phyloP scores from a whole-genome alignment of 176 grass and related monocot genomes.

The Otatea glauca region DNA sequence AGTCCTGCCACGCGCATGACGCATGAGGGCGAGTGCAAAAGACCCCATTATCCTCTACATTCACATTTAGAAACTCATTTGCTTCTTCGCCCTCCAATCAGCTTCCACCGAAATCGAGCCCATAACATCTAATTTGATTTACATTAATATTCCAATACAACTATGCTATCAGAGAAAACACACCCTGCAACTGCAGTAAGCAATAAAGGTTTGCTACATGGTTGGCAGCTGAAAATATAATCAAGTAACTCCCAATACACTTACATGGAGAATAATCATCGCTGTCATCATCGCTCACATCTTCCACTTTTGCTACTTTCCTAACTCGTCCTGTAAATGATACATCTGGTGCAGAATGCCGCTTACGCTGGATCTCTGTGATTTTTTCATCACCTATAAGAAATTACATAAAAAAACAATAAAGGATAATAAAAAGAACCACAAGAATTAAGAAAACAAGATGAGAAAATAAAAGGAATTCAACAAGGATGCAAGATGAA shows the following conservation, averaged over 20 bases:
- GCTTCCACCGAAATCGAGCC: neutral
- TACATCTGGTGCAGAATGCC: constrained; percentile 75
- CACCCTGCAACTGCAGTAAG: constrained; percentile 13
- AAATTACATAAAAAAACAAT: constrained; percentile 39
- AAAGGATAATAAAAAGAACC: constrained; percentile 26
- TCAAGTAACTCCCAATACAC: constrained; percentile 35
- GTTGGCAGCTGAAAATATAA: constrained; percentile 35
- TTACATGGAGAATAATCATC: constrained; percentile 93
- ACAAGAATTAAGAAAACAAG: constrained; percentile 32
- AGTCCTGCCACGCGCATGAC: neutral
- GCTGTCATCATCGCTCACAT: constrained; percentile 74
- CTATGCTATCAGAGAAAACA: constrained; percentile 3
- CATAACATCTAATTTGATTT: constrained; percentile 17
- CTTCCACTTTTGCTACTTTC: constrained; percentile 85
- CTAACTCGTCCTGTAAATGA: constrained; percentile 89
- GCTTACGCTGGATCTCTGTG: constrained; percentile 79
- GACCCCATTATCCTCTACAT: neutral
- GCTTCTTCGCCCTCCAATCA: neutral
- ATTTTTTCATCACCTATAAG: constrained; percentile 74
- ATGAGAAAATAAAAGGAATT: constrained; percentile 12
- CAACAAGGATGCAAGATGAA: neutral
- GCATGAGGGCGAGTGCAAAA: neutral
- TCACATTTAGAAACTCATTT: neutral
- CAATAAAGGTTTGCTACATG: constrained; percentile 24
- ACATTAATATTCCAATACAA: constrained; percentile 31